These are phyloP conservation scores for Suillus ampliporus DNA, from an alignment of 768 basidiomycete genomes.

Conservation along the genomic window DNA sequence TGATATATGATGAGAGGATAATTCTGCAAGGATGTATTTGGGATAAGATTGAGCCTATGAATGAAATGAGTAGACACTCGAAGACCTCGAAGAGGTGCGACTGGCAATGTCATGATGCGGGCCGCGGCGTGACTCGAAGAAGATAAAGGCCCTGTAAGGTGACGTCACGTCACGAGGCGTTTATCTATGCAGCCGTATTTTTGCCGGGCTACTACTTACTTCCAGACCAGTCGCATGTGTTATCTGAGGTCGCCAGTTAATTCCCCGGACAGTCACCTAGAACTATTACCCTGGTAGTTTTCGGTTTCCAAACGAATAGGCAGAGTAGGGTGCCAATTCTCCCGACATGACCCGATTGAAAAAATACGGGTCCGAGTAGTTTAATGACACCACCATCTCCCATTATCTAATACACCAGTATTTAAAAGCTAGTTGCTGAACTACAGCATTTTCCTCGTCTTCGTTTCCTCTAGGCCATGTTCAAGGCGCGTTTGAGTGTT, in stretches of 20 bases:
- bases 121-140: not conserved
- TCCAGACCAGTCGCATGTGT: not conserved
- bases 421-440: slow-evolving; percentile 1
- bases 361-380: not conserved
- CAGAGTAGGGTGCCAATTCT: not conserved
- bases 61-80: slow-evolving; percentile 38
- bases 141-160: not conserved
- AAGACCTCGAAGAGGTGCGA: slow-evolving; percentile 30
- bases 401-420: slow-evolving; percentile 2
- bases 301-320: not conserved
- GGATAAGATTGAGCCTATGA: slow-evolving; percentile 37
- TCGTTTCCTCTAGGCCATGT: slow-evolving; percentile 17
- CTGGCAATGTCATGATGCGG: not conserved
- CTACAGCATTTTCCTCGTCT: not conserved
- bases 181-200: not conserved
- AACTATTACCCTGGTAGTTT: not conserved
- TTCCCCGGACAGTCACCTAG: not conserved
- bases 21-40: slow-evolving; percentile 43
- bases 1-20: slow-evolving; percentile 47
- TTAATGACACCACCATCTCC: not conserved
- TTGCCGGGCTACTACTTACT: not conserved
- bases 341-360: slow-evolving; percentile 9
- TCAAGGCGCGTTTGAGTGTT: slow-evolving; percentile 18
- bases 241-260: not conserved
- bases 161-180: slow-evolving; percentile 2